Evolutionary conservation across 176 grass and related monocot species (phyloP), one percentile per base, ranked within the genome.

Genomic region (Canna indica): DNA sequence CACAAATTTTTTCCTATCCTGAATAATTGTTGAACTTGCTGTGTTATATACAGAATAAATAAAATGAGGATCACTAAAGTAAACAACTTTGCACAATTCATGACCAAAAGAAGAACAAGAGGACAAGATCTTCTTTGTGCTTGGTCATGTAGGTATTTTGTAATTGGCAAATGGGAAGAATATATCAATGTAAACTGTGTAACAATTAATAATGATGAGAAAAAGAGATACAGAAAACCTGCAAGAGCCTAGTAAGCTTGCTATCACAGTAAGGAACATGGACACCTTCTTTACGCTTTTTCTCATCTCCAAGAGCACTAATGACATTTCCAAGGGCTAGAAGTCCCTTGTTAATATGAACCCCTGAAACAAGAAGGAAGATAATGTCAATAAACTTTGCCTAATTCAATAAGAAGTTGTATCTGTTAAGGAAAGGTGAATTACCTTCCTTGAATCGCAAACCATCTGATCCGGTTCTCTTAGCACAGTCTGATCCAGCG

Each of bases 341-440:
- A 53, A 94, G 95, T 78, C 95, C 95, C 75, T 86, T 86, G 78
- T 99, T 99, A 54, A 99, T 99, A 84, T 99, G 95, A 87, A 99
- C 95, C 71, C 95, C 95, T 99, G 50, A 63, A 85, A 69, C 14
- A 74, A 81, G 77, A 13, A 39, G 61, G 17, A 36, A 65, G 68
- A 65, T 77, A 45, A 7, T 70, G 31, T 47, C 46, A 32, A 57
- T 41, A 16, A 77, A 15, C 46, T 48, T 56, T 28, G 42, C 70
- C 7, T n/a, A 62, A 79, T 67, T 4, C 3, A 15, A 45, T 59
- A 54, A 39, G 13, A 8, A 3, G 29, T 33, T 27, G 22, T 28
- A 24, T 39, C 20, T n/a, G 69, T 64, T 36, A 70, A 65, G 58
- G 64, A 80, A 58, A 0, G 61, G 45, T 42, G 5, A 33, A 72